Conservation (phyloP, 805 yeast species). For the Starmerella sirachaensis region DNA sequence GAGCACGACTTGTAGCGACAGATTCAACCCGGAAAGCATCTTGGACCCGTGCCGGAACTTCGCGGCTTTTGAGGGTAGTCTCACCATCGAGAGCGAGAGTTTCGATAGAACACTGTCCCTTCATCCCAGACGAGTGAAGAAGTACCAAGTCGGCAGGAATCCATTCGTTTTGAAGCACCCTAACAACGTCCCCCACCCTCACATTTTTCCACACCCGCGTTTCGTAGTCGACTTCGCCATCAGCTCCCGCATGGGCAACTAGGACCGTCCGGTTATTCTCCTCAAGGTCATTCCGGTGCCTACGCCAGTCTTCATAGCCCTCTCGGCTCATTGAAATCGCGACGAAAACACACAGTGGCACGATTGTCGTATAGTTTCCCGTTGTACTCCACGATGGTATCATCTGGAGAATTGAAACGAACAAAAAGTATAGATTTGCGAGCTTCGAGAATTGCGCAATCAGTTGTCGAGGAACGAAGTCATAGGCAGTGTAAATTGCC, state of each 20-base stretch:
- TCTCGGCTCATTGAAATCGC: slow-evolving; percentile 82
- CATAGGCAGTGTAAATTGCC: slow-evolving; percentile 66
- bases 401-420: slow-evolving; percentile 86
- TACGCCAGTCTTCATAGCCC: slow-evolving; percentile 82
- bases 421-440: slow-evolving; percentile 83
- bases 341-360: slow-evolving; percentile 77
- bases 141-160: slow-evolving; percentile 84
- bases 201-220: slow-evolving; percentile 57
- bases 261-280: slow-evolving; percentile 55
- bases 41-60: slow-evolving; percentile 54
- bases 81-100: slow-evolving; percentile 98
- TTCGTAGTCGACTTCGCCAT: slow-evolving; percentile 25
- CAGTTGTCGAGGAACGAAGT: slow-evolving; percentile 79
- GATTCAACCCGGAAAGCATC: slow-evolving; percentile 32
- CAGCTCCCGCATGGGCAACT: slow-evolving; percentile 27
- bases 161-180: slow-evolving; percentile 71
- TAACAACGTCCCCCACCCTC: slow-evolving; percentile 76
- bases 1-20: slow-evolving; percentile 29
- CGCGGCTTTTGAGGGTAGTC: slow-evolving; percentile 70
- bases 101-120: slow-evolving; percentile 65
- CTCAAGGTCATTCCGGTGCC: slow-evolving; percentile 72
- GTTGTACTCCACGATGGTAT: slow-evolving; percentile 97
- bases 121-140: slow-evolving; percentile 47
- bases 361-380: slow-evolving; percentile 85
- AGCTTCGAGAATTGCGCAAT: slow-evolving; percentile 84